Conservation (phyloP, 1,284 basidiomycete species). For the Ganoderma sinense region DNA sequence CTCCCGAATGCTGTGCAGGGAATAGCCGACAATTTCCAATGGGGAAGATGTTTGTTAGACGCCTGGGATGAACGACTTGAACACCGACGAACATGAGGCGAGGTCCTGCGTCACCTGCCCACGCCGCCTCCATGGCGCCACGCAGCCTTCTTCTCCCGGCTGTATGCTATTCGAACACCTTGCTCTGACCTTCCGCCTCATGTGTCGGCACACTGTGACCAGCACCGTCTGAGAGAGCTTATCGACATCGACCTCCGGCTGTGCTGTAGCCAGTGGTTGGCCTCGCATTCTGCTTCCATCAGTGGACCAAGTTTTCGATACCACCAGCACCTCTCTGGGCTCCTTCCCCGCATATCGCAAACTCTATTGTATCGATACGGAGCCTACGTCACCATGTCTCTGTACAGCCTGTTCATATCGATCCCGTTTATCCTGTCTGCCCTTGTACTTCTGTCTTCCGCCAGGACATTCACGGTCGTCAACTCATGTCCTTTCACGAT, state of each 20-base stretch:
- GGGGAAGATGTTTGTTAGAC: not conserved
- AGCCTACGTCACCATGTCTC: not conserved
- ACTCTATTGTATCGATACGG: not conserved
- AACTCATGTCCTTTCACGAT: constrained; percentile 45
- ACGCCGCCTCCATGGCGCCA: not conserved
- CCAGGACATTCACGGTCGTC: constrained; percentile 40
- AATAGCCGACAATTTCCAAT: not conserved
- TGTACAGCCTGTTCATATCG: not conserved
- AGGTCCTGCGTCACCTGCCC: not conserved
- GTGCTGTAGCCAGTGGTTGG: too few relatives aligned
- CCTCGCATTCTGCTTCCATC: not conserved
- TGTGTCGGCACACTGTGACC: too few relatives aligned
- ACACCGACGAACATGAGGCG: not conserved
- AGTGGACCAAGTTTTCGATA: not conserved
- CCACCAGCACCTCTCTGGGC: too few relatives aligned
- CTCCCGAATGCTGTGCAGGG: not conserved
- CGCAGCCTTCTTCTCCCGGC: not conserved
- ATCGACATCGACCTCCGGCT: not conserved
- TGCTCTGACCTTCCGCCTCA: not conserved
- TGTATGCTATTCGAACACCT: not conserved
- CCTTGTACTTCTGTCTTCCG: not conserved
- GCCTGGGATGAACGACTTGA: not conserved
- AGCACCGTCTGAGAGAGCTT: too few relatives aligned
- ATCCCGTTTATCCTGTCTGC: not conserved
- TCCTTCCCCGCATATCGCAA: not conserved